A percentile compares a stretch with the other conserved stretches of the same genome.
These are phyloP conservation scores for Lyophyllum atratum DNA, from an alignment of 768 basidiomycete species.

Conservation along the genomic window DNA sequence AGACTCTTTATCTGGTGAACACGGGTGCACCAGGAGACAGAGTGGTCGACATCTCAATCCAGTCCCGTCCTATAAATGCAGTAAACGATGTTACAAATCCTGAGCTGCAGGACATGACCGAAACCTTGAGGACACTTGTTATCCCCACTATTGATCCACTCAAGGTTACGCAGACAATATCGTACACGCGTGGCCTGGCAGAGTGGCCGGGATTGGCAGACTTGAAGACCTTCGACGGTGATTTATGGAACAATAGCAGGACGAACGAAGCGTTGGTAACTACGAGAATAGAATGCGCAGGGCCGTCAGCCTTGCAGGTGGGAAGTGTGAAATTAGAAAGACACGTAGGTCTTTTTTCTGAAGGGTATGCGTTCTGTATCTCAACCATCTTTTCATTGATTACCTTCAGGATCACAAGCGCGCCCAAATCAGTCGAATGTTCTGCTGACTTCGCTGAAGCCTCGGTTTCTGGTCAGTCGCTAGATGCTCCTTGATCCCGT, in stretches of 20 bases:
- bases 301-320: constrained; percentile 59
- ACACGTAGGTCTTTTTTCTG: constrained; percentile 38
- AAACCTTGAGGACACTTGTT: constrained; percentile 65
- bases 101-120: constrained; percentile 43
- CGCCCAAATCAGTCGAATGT: constrained; percentile 52
- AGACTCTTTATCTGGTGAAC: constrained; percentile 64
- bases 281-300: constrained; percentile 51
- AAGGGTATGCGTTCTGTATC: not conserved
- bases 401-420: constrained; percentile 39
- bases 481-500: not conserved
- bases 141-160: constrained; percentile 72
- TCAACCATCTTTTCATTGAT: not conserved
- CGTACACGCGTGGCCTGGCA: constrained; percentile 48
- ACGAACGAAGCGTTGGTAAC: constrained; percentile 61
- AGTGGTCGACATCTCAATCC: constrained; percentile 79
- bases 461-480: constrained; percentile 47
- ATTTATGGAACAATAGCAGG: constrained; percentile 51
- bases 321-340: constrained; percentile 47
- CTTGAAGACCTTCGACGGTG: constrained; percentile 51
- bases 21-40: constrained; percentile 69
- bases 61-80: constrained; percentile 49
- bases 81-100: constrained; percentile 24
- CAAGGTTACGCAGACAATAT: constrained; percentile 49
- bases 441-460: constrained; percentile 50
- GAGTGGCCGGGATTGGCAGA: constrained; percentile 52